phyloP scores from a whole-genome alignment of 495 filamentous ascomycete genomes.

The Evansstolkia leycettana region DNA sequence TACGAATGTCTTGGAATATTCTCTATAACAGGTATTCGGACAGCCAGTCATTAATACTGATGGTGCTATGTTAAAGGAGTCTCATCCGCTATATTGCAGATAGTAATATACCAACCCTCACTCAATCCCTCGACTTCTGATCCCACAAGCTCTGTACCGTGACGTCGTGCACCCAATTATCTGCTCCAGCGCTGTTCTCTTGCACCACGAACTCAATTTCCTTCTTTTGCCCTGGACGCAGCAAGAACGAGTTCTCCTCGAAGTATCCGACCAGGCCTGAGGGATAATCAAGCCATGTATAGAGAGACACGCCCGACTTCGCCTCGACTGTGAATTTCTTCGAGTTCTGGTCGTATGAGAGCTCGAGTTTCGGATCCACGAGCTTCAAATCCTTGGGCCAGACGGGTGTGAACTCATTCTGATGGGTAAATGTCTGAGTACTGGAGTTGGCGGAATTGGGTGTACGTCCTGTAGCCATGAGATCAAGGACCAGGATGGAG shows the following conservation, averaged over 20 bases:
- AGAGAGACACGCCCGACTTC: constrained; percentile 44
- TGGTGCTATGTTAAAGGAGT: no score
- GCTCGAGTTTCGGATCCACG: constrained; percentile 40
- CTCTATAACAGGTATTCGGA: no score
- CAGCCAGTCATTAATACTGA: no score
- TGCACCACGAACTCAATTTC: constrained; percentile 36
- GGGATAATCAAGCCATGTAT: constrained; percentile 56
- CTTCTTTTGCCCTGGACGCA: constrained; percentile 41
- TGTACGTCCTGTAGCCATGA: constrained; percentile 38
- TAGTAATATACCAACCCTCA: no score
- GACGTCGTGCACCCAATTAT: constrained; percentile 40
- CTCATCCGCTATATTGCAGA: no score
- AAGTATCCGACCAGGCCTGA: constrained; percentile 47
- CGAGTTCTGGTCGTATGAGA: constrained; percentile 25
- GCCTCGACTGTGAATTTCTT: constrained; percentile 45
- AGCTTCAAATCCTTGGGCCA: constrained; percentile 40
- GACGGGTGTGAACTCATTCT: constrained; percentile 42
- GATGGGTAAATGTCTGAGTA: constrained; percentile 38
- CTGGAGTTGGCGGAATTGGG: constrained; percentile 34
- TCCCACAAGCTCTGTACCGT: constrained; percentile 54
- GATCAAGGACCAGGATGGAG: constrained; percentile 41
- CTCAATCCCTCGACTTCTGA: constrained; percentile 14
- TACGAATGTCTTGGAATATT: no score
- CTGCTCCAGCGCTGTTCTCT: constrained; percentile 30
- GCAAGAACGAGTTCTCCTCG: constrained; percentile 46